These are phyloP conservation scores for Clitoria ternatea DNA, from an alignment of 306 rosid species.

Conservation along the genomic window DNA sequence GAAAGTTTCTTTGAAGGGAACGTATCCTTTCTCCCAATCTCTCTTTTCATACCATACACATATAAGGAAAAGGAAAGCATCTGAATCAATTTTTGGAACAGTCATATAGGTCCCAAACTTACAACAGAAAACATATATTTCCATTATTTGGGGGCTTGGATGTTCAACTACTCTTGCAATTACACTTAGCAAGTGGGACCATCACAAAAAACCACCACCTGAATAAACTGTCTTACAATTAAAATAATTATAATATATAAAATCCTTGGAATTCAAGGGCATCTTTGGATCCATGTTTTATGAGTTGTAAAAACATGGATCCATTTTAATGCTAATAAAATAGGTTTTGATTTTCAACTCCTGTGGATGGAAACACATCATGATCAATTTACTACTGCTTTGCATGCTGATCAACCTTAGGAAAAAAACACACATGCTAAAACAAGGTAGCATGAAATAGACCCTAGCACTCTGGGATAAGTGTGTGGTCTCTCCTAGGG, in stretches of 20 bases:
- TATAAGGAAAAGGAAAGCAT: constrained; percentile 22
- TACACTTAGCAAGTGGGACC: constrained; percentile 46
- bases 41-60: background rate
- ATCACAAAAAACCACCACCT: constrained; percentile 50
- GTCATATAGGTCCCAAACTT: background rate
- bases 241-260: background rate
- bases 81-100: constrained; percentile 26
- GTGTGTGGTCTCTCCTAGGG: constrained; percentile 69
- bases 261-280: too few species aligned
- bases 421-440: too few species aligned
- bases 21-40: constrained; percentile 1
- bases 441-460: background rate
- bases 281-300: too few species aligned
- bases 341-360: too few species aligned
- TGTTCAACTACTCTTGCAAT: constrained; percentile 42
- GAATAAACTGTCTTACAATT: background rate
- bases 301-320: too few species aligned
- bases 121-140: constrained; percentile 26
- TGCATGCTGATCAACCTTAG: too few species aligned
- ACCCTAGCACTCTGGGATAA: constrained; percentile 63
- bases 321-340: too few species aligned
- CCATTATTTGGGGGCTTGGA: constrained; percentile 38
- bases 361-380: too few species aligned
- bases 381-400: too few species aligned
- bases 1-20: constrained; percentile 11